phyloP scores from a whole-genome alignment of 768 basidiomycete species.

The Dioszegia hungarica region DNA sequence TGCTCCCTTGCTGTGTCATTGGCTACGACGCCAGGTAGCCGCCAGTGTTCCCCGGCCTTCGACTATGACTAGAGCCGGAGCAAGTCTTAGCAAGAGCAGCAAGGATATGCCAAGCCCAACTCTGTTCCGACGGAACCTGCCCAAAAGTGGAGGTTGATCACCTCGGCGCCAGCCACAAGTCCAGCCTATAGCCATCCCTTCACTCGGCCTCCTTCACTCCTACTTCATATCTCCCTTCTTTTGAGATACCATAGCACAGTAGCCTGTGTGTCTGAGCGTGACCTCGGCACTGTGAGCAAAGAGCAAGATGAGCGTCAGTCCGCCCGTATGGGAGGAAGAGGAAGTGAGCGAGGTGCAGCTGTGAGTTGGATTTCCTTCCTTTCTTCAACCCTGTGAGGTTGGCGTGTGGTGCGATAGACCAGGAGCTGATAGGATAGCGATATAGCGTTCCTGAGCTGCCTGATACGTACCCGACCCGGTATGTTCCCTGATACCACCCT shows the following conservation, averaged over 20 bases:
- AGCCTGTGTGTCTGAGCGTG: background rate
- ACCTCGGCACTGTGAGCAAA: background rate
- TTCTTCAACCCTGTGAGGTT: no score
- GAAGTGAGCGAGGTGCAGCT: no score
- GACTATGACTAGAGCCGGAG: no score
- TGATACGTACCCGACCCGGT: slow-evolving; percentile 22
- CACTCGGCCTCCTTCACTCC: no score
- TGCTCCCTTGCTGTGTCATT: no score
- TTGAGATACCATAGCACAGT: no score
- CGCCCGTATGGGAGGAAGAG: background rate
- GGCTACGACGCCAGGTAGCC: no score
- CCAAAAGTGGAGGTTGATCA: background rate
- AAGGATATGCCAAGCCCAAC: background rate
- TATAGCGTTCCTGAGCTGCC: slow-evolving; percentile 20
- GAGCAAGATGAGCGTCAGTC: background rate
- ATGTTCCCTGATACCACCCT: background rate
- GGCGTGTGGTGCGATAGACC: no score
- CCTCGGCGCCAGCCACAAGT: no score
- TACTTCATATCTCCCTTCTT: background rate
- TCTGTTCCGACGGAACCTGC: background rate
- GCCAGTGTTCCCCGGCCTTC: no score
- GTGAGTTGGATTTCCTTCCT: background rate
- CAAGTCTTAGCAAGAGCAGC: no score
- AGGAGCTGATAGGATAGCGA: slow-evolving; percentile 18
- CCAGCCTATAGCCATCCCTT: no score